These are phyloP conservation scores for Claviceps sp. DNA, from an alignment of 2,329 filamentous ascomycete genomes.

Conservation along the genomic window DNA sequence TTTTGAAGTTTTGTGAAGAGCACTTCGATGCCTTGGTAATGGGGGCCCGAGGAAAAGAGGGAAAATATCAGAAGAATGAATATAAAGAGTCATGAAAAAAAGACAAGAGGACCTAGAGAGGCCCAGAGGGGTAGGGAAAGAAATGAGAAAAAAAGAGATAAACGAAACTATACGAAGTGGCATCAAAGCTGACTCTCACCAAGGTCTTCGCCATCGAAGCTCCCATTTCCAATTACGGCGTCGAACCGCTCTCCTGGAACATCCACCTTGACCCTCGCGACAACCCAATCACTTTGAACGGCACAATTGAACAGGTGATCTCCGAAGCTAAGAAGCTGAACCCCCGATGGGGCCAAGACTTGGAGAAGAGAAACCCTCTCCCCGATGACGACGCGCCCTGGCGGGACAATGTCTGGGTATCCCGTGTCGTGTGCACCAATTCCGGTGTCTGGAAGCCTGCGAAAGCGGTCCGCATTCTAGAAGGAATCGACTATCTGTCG, in stretches of 20 bases:
- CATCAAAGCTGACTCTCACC: no score
- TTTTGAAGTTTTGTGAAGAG: not conserved
- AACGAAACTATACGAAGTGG: not conserved
- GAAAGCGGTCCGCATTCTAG: not conserved
- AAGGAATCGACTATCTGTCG: not conserved
- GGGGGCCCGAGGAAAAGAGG: no score
- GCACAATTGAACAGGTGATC: not conserved
- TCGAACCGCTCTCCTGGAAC: not conserved
- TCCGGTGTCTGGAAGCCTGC: not conserved
- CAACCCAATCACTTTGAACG: not conserved
- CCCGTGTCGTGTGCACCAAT: not conserved
- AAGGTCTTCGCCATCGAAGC: not conserved
- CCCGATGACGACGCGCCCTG: not conserved
- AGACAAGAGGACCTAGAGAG: no score
- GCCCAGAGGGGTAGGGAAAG: no score
- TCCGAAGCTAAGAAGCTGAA: not conserved
- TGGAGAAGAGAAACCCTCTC: not conserved
- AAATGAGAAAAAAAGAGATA: not conserved
- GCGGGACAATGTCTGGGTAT: not conserved
- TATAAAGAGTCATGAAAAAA: no score
- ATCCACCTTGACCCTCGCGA: not conserved
- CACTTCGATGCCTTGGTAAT: no score
- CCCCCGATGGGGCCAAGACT: not conserved
- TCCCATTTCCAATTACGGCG: not conserved
- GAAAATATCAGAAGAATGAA: no score